Evolutionary conservation across 805 yeast species (phyloP).

Genomic region (Clavispora carvajalis): DNA sequence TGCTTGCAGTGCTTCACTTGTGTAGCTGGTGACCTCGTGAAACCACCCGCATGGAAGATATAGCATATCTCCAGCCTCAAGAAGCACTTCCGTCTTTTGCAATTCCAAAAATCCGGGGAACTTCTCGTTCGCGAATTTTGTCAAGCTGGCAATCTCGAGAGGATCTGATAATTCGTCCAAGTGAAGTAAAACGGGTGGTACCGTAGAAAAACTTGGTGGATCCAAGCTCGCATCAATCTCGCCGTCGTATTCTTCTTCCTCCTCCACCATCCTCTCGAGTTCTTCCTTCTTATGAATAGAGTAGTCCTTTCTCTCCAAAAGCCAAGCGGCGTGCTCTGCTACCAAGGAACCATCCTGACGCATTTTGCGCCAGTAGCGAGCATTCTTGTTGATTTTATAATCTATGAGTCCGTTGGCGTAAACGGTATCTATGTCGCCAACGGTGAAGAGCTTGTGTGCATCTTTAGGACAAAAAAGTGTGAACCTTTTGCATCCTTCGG

Average conservation of each 20-base stretch:
- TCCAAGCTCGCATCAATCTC: constrained; percentile 22
- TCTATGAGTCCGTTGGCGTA: constrained; percentile 65
- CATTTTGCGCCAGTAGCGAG: constrained; percentile 60
- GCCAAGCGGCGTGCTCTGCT: constrained; percentile 45
- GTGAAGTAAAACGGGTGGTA: constrained; percentile 63
- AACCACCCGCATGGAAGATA: constrained; percentile 79
- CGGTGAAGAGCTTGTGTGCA: constrained; percentile 54
- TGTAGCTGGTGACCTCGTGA: constrained; percentile 71
- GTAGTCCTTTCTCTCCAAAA: constrained; percentile 22
- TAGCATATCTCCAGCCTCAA: constrained; percentile 61
- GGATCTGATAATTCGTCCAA: constrained; percentile 44
- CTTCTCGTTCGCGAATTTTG: constrained; percentile 29
- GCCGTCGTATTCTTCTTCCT: constrained; percentile 7
- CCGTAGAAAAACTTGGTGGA: constrained; percentile 64
- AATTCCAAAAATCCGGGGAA: constrained; percentile 48
- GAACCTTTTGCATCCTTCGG: constrained; percentile 59
- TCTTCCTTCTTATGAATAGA: constrained; percentile 8
- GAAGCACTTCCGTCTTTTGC: constrained; percentile 39
- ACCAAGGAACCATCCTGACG: constrained; percentile 58
- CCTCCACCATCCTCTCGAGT: constrained; percentile 4
- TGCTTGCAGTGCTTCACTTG: constrained; percentile 24
- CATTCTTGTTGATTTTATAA: constrained; percentile 46
- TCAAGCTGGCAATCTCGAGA: constrained; percentile 21
- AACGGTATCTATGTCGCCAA: constrained; percentile 53
- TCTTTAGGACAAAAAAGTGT: constrained; percentile 63